Evolutionary conservation across 106 monocot species (phyloP), one percentile per base, ranked within the genome.

Genomic region (Acorus calamus): DNA sequence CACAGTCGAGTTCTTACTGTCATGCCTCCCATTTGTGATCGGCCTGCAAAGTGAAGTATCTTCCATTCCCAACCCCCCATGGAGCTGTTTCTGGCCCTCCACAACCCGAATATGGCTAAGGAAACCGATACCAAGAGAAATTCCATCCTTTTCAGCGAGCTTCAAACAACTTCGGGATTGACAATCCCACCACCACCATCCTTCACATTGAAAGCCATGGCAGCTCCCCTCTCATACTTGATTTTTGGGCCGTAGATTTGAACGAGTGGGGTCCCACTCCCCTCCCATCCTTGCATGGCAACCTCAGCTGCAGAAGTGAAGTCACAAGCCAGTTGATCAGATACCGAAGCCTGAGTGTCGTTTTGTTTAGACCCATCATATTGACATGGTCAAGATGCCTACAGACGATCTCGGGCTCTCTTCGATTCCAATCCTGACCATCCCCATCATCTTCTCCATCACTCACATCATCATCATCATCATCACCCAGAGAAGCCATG

Each of bases 161-260:
- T 85, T 91, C 59, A 80, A n/a, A 96, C 90, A 52, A 73, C n/a
- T 66, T 90, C 90, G 12, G 96, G 90, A 50, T 74, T 66, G 46
- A 96, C 65, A 58, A 87, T 62, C 46, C 66, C 55, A 4, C 87
- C 84, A 42, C 11, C 64, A 6, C 64, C 53, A 51, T 73, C 74
- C 73, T 72, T 96, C 53, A 96, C 76, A 55, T 96, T 96, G 75
- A 96, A 96, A 51, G 94, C 90, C 7, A 96, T 84, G 28, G 94
- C 63, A 50, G 87, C 84, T 54, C 94, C 94, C 42, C 94, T 82
- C 66, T 96, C 90, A 43, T 85, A 87, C 61, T 87, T 96, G 64
- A 96, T 91, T 61, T 91, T 96, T 42, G 94, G 90, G 11, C 94
- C 94, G 57, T 96, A 96, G 14, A 96, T 87, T 42, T 65, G 60